Evolutionary conservation across 495 filamentous ascomycete species (phyloP).

Genomic region (Stereocaulon alpinum): DNA sequence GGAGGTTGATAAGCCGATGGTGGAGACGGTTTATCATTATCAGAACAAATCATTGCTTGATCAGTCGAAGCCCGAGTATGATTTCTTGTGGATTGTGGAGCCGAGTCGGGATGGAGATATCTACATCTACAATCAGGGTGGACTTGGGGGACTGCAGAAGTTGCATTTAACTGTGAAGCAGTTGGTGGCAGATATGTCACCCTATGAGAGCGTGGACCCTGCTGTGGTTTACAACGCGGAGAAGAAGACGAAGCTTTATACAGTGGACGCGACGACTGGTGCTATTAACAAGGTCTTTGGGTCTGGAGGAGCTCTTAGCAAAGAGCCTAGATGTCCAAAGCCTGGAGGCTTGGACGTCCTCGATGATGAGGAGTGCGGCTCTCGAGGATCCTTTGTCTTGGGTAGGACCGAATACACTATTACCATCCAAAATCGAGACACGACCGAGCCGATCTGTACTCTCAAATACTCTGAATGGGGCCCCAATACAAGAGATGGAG

Average conservation of each 20-base stretch:
- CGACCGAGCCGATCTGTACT: constrained; percentile 71
- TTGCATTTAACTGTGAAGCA: constrained; percentile 69
- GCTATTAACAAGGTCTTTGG: constrained; percentile 58
- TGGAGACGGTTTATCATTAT: constrained; percentile 78
- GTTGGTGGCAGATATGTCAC: constrained; percentile 56
- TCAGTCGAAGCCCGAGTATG: constrained; percentile 54
- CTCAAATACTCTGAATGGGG: constrained; percentile 93
- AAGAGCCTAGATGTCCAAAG: constrained; percentile 40
- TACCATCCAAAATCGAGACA: constrained; percentile 64
- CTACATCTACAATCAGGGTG: constrained; percentile 70
- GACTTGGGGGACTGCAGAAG: constrained; percentile 49
- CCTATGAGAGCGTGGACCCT: constrained; percentile 53
- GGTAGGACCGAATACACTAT: constrained; percentile 83
- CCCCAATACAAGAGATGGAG: constrained; percentile 81
- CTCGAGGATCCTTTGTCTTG: constrained; percentile 61
- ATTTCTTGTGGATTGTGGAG: constrained; percentile 94
- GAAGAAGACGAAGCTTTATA: constrained; percentile 71
- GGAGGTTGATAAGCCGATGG: constrained; percentile 71
- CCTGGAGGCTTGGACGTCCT: constrained; percentile 48
- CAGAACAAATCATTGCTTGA: constrained; percentile 50
- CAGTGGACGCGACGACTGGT: constrained; percentile 76
- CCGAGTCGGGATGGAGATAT: constrained; percentile 78
- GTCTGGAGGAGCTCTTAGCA: constrained; percentile 41
- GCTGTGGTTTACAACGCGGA: constrained; percentile 70
- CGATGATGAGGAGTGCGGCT: constrained; percentile 63